Base-by-base conservation (phyloP, 2,329 filamentous ascomycete species). In the Cercospora zeae-maydis region DNA sequence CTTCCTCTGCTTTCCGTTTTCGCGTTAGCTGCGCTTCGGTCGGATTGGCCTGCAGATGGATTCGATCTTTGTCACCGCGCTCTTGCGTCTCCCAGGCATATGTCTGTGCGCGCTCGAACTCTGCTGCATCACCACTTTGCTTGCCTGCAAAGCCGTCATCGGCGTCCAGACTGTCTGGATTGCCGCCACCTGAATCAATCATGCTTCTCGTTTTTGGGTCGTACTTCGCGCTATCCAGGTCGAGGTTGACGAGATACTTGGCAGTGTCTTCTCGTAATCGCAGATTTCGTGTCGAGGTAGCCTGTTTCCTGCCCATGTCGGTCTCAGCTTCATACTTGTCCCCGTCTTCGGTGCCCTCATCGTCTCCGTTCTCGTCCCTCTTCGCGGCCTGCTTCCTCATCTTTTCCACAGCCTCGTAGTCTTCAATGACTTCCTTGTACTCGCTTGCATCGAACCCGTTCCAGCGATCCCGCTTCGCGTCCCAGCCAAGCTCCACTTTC, bases 41-140 rank as follows among this genome's bases (percentile, higher is more conserved):
- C 0, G 95, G 95, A 74, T 99, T 99, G 27, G 95, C 95, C 76
- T 99, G 95, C 14, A 99, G 76, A 82, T 99, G 96, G 64, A 93
- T 83, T 66, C 88, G 88, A 49, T 92, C 90, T 72, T 90, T 86
- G 64, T 89, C 89, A 19, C 85, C 86, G 65, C 85, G 85, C 77
- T 98, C 93, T 76, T 98, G 93, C 14, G 90, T 88, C 76, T 99
- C 95, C 95, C 95, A 99, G 0, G 95, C 95, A 72, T 96, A 95
- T 42, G 84, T 83, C 74, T 96, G 92, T 33, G 95, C 95, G 67
- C 84, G 87, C 73, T 96, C 93, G 70, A 99, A 98, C 70, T 96
- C 93, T 13, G 88, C 89, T 2, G 95, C 95, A 74, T 99, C 95
- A 59, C 95, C 95, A 0, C 92, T 93, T 1, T 88, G 88, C 47